phyloP scores from a whole-genome alignment of 345 rosid genomes.

The Punica granatum region DNA sequence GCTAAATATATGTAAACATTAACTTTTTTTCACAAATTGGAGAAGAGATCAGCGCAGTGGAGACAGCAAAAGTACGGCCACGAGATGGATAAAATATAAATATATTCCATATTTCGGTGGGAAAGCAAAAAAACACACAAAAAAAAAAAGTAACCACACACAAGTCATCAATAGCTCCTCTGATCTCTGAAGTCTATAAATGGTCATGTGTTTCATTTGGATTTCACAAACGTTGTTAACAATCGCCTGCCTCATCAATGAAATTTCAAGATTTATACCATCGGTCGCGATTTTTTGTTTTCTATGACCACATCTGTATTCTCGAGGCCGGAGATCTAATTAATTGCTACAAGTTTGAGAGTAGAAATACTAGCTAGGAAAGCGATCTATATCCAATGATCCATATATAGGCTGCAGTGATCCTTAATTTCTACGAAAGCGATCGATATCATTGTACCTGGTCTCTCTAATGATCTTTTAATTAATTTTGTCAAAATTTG shows the following conservation, averaged over 20 bases:
- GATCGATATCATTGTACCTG: too few species aligned
- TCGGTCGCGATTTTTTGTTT: too few species aligned
- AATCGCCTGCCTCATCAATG: background rate
- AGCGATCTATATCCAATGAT: too few species aligned
- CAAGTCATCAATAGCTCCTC: background rate
- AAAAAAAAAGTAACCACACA: background rate
- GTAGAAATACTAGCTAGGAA: too few species aligned
- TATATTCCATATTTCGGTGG: conserved; percentile 4
- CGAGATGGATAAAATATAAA: background rate
- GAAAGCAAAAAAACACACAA: background rate
- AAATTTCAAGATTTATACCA: too few species aligned
- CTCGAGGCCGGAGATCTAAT: too few species aligned
- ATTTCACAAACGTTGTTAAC: background rate
- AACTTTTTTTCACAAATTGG: background rate
- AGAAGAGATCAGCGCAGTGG: background rate
- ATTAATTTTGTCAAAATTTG: too few species aligned
- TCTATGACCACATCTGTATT: too few species aligned
- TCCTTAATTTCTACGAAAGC: too few species aligned
- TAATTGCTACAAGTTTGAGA: too few species aligned
- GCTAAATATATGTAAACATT: background rate
- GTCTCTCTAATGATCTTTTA: too few species aligned
- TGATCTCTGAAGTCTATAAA: background rate
- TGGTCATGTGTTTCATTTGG: background rate
- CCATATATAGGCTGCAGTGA: too few species aligned
- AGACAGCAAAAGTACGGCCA: background rate